Conservation (phyloP, 1,139 yeast species). For the Saccharomyces hybrid region DNA sequence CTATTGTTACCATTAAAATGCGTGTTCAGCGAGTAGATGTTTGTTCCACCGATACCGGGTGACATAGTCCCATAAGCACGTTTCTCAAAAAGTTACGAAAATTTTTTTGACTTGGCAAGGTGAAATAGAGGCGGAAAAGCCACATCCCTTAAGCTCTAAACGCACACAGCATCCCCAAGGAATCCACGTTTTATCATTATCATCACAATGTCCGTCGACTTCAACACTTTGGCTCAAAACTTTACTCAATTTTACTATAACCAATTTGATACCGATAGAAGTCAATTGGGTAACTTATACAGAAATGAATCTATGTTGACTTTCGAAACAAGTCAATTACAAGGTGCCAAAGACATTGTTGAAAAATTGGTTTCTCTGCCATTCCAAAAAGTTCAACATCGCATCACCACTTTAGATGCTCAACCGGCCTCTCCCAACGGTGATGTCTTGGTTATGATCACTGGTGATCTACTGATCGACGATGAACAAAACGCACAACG, state of each 20-base stretch:
- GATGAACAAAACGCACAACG: constrained; percentile 93
- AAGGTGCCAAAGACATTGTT: constrained; percentile 87
- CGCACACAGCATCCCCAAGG: background rate
- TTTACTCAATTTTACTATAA: constrained; percentile 92
- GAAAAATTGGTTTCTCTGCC: constrained; percentile 85
- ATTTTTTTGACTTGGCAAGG: background rate
- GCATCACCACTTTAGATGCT: constrained; percentile 91
- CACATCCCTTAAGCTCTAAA: background rate
- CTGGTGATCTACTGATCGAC: constrained; percentile 85
- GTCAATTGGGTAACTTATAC: constrained; percentile 88
- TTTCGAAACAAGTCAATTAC: constrained; percentile 87
- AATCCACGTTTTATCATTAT: background rate
- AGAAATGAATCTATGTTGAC: constrained; percentile 97
- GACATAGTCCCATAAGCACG: background rate
- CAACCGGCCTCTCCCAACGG: constrained; percentile 95
- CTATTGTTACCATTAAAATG: background rate
- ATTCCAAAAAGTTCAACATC: constrained; percentile 84
- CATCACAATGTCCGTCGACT: constrained; percentile 45
- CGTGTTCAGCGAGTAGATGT: background rate
- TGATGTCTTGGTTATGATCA: constrained; percentile 93
- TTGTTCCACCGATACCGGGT: background rate
- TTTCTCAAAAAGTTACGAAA: background rate
- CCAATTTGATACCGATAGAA: constrained; percentile 88
- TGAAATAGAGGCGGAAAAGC: background rate
- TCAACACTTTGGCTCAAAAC: constrained; percentile 61